Conservation (phyloP, 805 yeast genomes). For the Ogataea neopini region DNA sequence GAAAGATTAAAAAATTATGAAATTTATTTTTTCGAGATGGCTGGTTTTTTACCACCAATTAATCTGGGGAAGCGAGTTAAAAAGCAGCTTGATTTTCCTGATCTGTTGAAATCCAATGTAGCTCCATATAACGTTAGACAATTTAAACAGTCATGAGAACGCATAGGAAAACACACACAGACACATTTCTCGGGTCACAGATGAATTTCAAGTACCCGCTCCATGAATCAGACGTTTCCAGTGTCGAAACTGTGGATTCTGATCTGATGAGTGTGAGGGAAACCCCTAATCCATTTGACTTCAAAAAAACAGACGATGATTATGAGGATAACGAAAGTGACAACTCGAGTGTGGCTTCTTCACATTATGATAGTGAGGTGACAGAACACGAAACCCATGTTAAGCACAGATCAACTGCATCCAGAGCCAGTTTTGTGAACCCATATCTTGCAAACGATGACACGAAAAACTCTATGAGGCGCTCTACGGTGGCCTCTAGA, state of each 20-base stretch:
- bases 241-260: conserved; percentile 9
- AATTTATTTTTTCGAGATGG: not conserved
- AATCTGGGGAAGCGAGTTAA: conserved; percentile 2
- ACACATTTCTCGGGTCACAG: conserved; percentile 17
- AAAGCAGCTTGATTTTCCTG: not conserved
- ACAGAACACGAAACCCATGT: not conserved
- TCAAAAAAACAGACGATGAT: not conserved
- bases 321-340: conserved; percentile 1
- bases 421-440: conserved; percentile 7
- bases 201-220: conserved; percentile 14
- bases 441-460: conserved; percentile 8
- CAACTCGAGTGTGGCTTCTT: conserved; percentile 8
- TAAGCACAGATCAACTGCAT: not conserved
- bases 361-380: conserved; percentile 6
- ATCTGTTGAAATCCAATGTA: not conserved
- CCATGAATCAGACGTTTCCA: conserved; percentile 3
- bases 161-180: conserved; percentile 13
- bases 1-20: not conserved
- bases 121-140: not conserved
- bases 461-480: not conserved
- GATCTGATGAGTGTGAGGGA: conserved; percentile 2
- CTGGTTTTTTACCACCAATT: conserved; percentile 4
- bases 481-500: no score
- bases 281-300: conserved; percentile 7
- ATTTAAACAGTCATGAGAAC: not conserved